Evolutionary conservation across 2,329 filamentous ascomycete genomes (phyloP), one percentile per base, ranked within the genome.

Genomic region (Podosphaera leucotricha): DNA sequence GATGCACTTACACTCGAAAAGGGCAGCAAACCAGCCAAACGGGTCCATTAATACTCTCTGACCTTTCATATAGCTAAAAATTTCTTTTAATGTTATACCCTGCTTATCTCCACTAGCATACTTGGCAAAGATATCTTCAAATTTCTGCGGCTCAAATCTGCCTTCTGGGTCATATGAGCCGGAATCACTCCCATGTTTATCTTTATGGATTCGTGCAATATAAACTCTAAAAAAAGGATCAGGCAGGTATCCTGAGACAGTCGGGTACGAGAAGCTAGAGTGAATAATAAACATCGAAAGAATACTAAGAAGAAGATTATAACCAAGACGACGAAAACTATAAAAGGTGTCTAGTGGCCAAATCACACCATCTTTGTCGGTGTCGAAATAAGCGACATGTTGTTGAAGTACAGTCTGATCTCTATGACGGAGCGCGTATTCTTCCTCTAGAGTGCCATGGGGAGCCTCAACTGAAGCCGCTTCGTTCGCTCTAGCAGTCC

Each of bases 321-420:
- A 70, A 20, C 67, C 66, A 15, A 66, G 59, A 3, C 55, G 54
- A 38, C 61, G 58, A 52, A 66, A 67, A 10, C 66, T 65, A 16
- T 46, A 41, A 54, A 61, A 71, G 2, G 67, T 71, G 52, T 71
- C 68, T 1, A 48, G 51, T 0, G 69, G 67, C 63, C 62, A 70
- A 47, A 72, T 65, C n/a, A 71, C 55, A 28, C 64, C 64, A 51
- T 71, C 68, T 22, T 55, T 50, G 51, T 71, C 67, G 8, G 56
- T 50, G 53, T 72, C 68, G 49, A 66, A 72, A 59, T 67, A 71
- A 19, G 59, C 57, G 50, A 62, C 62, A 53, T 72, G 69, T 50
- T 72, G 68, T 51, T 70, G 66, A 2, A 72, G 60, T 11, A 70
- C 62, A 53, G 52, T 57, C 49, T 65, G 57, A 44, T 65, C 54